These are phyloP conservation scores for Gynostemma pentaphyllum DNA, from an alignment of 306 rosid species.

Conservation along the genomic window DNA sequence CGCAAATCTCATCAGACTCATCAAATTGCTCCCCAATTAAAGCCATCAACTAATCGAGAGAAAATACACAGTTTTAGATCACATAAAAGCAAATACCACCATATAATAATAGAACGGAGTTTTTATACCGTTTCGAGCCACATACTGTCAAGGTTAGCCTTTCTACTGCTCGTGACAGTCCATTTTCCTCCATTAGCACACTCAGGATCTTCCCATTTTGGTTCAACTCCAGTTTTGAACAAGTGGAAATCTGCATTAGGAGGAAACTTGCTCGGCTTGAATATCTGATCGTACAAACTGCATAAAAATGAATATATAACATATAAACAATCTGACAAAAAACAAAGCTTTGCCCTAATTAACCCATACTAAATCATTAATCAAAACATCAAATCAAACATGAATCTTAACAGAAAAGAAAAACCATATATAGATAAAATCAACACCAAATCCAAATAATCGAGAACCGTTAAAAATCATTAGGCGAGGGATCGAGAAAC, in stretches of 20 bases:
- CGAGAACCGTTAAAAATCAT: too few relatives aligned
- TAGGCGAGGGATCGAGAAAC: background rate
- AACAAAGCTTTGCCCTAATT: background rate
- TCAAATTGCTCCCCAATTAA: conserved; percentile 93
- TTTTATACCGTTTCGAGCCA: conserved; percentile 90
- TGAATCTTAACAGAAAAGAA: background rate
- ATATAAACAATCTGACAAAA: background rate
- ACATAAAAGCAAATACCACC: background rate
- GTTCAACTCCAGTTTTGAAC: conserved; percentile 82
- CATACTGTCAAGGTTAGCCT: conserved; percentile 59
- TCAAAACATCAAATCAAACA: background rate
- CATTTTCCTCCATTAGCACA: conserved; percentile 96
- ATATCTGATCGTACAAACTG: conserved; percentile 72
- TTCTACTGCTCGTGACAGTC: conserved; percentile 48
- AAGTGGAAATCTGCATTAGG: conserved; percentile 62
- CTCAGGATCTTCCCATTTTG: conserved; percentile 99
- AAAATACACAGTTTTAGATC: background rate
- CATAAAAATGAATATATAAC: conserved; percentile 4
- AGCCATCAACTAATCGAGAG: conserved; percentile 65
- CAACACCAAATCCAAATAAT: background rate
- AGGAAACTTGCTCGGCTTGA: conserved; percentile 77
- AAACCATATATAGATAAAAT: background rate
- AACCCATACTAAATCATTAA: background rate
- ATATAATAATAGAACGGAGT: background rate
- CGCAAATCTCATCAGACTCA: conserved; percentile 82